Percentiles rank a stretch among this genome's conserved stretches.
Evolutionary conservation across 495 filamentous ascomycete species (phyloP).

Genomic region (Pseudotulostoma volvatum): DNA sequence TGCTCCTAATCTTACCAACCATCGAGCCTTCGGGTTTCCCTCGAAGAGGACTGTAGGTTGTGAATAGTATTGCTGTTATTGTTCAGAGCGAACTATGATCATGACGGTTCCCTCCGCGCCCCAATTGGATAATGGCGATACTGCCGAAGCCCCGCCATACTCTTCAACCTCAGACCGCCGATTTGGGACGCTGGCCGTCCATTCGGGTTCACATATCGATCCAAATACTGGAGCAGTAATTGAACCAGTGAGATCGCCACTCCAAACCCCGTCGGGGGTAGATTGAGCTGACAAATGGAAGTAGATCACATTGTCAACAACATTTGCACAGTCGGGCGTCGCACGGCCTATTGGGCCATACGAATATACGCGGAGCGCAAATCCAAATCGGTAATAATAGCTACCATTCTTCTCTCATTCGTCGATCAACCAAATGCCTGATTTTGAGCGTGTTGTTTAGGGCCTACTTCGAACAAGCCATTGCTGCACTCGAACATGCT

Average conservation of each 20-base stretch:
- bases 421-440: neutral
- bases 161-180: conserved; percentile 43
- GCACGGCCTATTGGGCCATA: conserved; percentile 72
- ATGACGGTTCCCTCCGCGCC: conserved; percentile 3
- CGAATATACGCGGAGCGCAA: conserved; percentile 83
- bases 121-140: conserved; percentile 1
- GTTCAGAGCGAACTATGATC: too few relatives aligned
- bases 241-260: conserved; percentile 41
- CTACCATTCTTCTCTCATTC: neutral
- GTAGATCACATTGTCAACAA: conserved; percentile 87
- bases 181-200: conserved; percentile 88
- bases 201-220: conserved; percentile 82
- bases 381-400: conserved; percentile 58
- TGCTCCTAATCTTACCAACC: too few relatives aligned
- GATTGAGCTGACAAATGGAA: conserved; percentile 4
- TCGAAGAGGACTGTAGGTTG: too few relatives aligned
- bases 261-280: neutral
- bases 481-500: conserved; percentile 84
- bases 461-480: conserved; percentile 78
- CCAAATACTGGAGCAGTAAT: conserved; percentile 88
- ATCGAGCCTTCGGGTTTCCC: too few relatives aligned
- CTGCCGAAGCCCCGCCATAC: conserved; percentile 40
- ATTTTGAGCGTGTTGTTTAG: conserved; percentile 13
- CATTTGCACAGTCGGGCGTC: conserved; percentile 72
- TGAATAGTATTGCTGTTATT: too few relatives aligned